These are phyloP conservation scores for Exophiala spinifera DNA, from an alignment of 2,329 filamentous ascomycete genomes.

Conservation along the genomic window DNA sequence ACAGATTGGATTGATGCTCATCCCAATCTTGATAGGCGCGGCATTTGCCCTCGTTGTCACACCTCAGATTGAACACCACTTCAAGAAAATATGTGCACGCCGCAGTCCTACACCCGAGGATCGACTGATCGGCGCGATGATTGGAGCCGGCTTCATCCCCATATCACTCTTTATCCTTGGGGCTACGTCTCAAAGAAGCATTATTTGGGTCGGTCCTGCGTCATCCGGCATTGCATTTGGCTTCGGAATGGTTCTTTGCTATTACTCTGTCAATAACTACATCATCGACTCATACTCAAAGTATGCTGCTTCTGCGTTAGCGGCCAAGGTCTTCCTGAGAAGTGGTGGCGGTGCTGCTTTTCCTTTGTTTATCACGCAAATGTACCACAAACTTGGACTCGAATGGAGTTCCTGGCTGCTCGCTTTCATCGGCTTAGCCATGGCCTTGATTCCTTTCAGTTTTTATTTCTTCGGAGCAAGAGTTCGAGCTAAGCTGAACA, in stretches of 20 bases:
- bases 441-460: slow-evolving; percentile 41
- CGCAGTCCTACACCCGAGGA: slow-evolving; percentile 36
- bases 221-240: slow-evolving; percentile 41
- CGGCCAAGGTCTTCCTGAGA: slow-evolving; percentile 41
- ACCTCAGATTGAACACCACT: slow-evolving; percentile 61
- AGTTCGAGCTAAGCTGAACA: slow-evolving; percentile 34
- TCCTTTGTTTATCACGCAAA: slow-evolving; percentile 41
- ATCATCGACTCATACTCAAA: slow-evolving; percentile 32
- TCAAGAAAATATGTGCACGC: slow-evolving; percentile 40
- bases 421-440: slow-evolving; percentile 39
- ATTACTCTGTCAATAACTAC: slow-evolving; percentile 32
- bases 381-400: slow-evolving; percentile 39
- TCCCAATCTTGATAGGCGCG: slow-evolving; percentile 72
- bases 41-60: slow-evolving; percentile 62
- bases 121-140: slow-evolving; percentile 37
- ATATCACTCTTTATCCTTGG: slow-evolving; percentile 47
- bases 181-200: slow-evolving; percentile 34
- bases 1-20: slow-evolving; percentile 80
- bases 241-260: slow-evolving; percentile 53
- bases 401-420: slow-evolving; percentile 43
- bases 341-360: slow-evolving; percentile 41
- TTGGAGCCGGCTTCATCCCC: slow-evolving; percentile 41
- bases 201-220: slow-evolving; percentile 41
- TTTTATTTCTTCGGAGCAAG: slow-evolving; percentile 41
- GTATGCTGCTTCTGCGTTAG: slow-evolving; percentile 42